Percentiles rank a stretch among this genome's conserved stretches.
These are phyloP conservation scores for Collybia sordida DNA, from an alignment of 768 basidiomycete genomes.

Conservation along the genomic window DNA sequence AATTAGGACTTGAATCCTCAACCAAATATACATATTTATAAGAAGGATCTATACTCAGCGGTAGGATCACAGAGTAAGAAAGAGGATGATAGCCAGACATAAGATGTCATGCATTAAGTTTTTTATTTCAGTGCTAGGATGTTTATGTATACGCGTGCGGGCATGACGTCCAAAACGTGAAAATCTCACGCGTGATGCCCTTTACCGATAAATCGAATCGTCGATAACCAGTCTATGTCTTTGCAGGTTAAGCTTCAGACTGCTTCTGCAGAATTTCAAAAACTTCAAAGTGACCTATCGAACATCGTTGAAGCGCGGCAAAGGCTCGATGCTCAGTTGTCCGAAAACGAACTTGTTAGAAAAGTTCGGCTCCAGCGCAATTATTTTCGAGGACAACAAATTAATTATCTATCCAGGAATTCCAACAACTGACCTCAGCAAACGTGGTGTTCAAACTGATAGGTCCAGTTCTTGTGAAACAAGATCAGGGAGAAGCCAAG, in stretches of 20 bases:
- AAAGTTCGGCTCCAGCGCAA: slow-evolving; percentile 50
- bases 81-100: too few species aligned
- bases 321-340: slow-evolving; percentile 84
- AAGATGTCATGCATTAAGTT: too few species aligned
- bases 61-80: too few species aligned
- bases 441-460: slow-evolving; percentile 90
- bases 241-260: slow-evolving; percentile 62
- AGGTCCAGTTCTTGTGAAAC: slow-evolving; percentile 87
- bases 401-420: slow-evolving; percentile 61
- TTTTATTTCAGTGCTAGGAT: too few species aligned
- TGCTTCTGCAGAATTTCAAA: slow-evolving; percentile 76
- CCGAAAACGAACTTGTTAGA: slow-evolving; percentile 90
- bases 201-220: too few species aligned
- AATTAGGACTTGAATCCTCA: too few species aligned
- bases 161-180: too few species aligned
- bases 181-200: neutral
- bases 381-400: neutral
- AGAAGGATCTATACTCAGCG: too few species aligned
- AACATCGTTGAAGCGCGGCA: slow-evolving; percentile 78
- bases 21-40: too few species aligned
- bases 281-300: slow-evolving; percentile 73
- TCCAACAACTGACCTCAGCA: slow-evolving; percentile 65
- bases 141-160: too few species aligned
- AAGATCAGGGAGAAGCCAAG: slow-evolving; percentile 87
- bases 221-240: slow-evolving; percentile 32